Base-by-base conservation (phyloP, 2,329 filamentous ascomycete species). In the Cladosporium sp. region DNA sequence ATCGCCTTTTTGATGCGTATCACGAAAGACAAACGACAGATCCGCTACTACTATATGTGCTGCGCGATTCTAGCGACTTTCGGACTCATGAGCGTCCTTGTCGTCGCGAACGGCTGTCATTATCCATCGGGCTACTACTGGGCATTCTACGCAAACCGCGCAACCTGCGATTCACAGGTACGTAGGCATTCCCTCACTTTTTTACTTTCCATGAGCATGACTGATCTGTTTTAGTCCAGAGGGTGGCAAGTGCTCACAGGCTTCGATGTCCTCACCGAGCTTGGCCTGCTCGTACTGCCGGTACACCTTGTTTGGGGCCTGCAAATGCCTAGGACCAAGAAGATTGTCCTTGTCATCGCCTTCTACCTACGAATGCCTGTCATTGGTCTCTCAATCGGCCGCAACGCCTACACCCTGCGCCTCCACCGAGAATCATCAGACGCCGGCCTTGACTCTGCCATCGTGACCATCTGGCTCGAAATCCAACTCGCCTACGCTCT, bases 401-500 rank as follows among this genome's bases (percentile, higher is more conserved):
- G 74, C 36, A 69, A 74, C 61, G 65, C 67, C 51, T 74, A 71
- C 59, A 68, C 74, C 5, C 50, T 67, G 65, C 54, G 63, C 55
- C 43, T 71, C 55, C 54, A 58, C 40, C 59, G 65, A 47, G 50
- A 59, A 17, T 43, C 66, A 9, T 59, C 63, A 19, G 71, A 77
- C 58, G 62, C 68, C 1, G 70, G 69, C 5, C 63, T 76, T 14
- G 64, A 65, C 50, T 65, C 71, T 37, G 69, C 71, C 3, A 60
- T 72, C 17, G 66, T 71, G 3, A 62, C 70, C 28, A 70, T 77
- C 54, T 67, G 70, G 59, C 71, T 73, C 17, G 70, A 75, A 56
- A 67, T 74, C 40, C 66, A 77, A 39, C 66, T 78, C 22, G 71
- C 74, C 34, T 75, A 72, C 65, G 73, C 74, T 15, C 68, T 78